Evolutionary conservation across 352 stramenopile genomes (phyloP).

Genomic region (Pythium chondricola): DNA sequence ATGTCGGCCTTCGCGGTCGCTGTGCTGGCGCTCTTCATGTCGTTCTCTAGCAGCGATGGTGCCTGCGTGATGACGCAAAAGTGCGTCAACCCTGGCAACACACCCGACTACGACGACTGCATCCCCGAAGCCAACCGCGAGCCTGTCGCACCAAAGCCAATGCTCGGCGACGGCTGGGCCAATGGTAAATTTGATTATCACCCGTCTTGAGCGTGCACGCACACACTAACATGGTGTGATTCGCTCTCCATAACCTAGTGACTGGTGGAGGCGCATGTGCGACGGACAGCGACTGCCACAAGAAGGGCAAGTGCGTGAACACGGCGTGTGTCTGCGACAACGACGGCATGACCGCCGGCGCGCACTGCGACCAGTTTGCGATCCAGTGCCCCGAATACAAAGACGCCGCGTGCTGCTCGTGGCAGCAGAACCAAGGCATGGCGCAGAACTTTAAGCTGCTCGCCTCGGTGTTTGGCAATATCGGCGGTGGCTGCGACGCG

Average conservation of each 20-base stretch:
- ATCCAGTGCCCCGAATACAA: constrained; percentile 87
- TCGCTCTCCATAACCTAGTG: too few species aligned
- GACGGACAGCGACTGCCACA: constrained; percentile 45
- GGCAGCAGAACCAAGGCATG: constrained; percentile 87
- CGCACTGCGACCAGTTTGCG: constrained; percentile 62
- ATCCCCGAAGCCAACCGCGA: constrained; percentile 55
- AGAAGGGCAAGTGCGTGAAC: constrained; percentile 46
- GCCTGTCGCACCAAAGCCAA: constrained; percentile 16
- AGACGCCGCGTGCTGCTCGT: constrained; percentile 75
- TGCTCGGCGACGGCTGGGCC: constrained; percentile 33
- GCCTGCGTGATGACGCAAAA: constrained; percentile 74
- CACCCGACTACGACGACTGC: constrained; percentile 61
- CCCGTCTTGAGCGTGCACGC: too few species aligned
- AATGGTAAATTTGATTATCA: constrained; percentile 20
- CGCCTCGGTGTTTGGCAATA: constrained; percentile 62
- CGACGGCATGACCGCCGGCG: constrained; percentile 62
- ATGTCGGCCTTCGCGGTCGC: not conserved
- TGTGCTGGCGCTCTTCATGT: not conserved
- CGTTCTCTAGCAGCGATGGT: not conserved
- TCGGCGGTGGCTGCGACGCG: constrained; percentile 64
- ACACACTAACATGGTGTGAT: too few species aligned
- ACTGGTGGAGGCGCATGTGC: constrained; percentile 59
- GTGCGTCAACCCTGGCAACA: constrained; percentile 66
- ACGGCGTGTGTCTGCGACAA: constrained; percentile 40
- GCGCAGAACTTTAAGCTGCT: constrained; percentile 84